Conservation (phyloP, 2,329 filamentous ascomycete genomes). For the Colletotrichum theobromicola region DNA sequence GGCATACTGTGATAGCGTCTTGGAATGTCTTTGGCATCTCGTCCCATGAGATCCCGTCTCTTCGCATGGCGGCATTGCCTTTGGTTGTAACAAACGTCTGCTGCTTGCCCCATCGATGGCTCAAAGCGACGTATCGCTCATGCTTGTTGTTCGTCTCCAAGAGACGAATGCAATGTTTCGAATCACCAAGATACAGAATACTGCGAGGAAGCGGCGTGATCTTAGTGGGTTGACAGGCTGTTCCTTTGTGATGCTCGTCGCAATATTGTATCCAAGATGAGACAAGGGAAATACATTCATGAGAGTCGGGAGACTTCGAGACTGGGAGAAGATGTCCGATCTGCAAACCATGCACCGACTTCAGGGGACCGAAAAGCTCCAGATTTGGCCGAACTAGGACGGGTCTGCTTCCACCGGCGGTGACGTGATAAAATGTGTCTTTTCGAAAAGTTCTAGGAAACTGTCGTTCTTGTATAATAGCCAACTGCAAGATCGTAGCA, state of each 20-base stretch:
- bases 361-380: not conserved
- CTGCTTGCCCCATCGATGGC: constrained; percentile 24
- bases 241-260: not conserved
- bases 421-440: not conserved
- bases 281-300: not conserved
- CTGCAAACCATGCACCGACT: not conserved
- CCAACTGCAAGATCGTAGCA: not conserved
- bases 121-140: constrained; percentile 10
- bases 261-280: not conserved
- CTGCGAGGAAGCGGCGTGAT: not conserved
- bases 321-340: not conserved
- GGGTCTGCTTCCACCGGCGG: not conserved
- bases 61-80: not conserved
- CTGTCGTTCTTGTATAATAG: not conserved
- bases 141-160: not conserved
- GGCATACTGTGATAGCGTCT: constrained; percentile 23
- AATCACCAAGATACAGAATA: not conserved
- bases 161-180: not conserved
- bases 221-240: not conserved
- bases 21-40: constrained; percentile 16
- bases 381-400: not conserved
- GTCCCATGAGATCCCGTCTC: not conserved
- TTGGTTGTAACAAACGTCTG: not conserved
- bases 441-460: not conserved
- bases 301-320: not conserved